phyloP scores from a whole-genome alignment of 495 filamentous ascomycete genomes.

The Saxophila tyrrhenica region DNA sequence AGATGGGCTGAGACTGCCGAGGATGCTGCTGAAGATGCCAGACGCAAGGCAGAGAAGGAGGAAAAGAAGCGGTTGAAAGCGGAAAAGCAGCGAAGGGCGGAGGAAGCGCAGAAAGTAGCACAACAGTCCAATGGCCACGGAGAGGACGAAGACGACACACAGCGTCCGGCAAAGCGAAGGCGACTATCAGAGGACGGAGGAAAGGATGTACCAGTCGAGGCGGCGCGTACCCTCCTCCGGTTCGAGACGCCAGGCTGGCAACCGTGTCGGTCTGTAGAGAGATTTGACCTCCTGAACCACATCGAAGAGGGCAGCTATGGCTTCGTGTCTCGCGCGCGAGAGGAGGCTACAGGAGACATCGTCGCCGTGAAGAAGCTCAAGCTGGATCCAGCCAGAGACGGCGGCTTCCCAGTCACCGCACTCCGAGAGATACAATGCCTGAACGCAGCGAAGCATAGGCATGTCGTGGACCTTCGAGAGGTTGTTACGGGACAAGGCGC shows the following conservation, averaged over 20 bases:
- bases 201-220: conserved; percentile 7
- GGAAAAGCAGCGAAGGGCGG: conserved; percentile 66
- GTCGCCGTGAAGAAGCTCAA: conserved; percentile 94
- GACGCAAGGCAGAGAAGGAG: conserved; percentile 77
- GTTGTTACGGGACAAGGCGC: conserved; percentile 64
- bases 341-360: conserved; percentile 68
- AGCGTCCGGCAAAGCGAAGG: conserved; percentile 45
- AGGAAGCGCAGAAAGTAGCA: conserved; percentile 40
- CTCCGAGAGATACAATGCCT: conserved; percentile 76
- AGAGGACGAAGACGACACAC: conserved; percentile 4
- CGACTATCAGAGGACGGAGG: conserved; percentile 31
- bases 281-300: conserved; percentile 86
- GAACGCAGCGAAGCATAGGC: conserved; percentile 52
- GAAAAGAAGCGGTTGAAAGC: conserved; percentile 75
- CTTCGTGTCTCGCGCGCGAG: conserved; percentile 77
- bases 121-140: conserved; percentile 11
- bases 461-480: conserved; percentile 71
- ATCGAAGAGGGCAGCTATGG: conserved; percentile 97
- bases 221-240: conserved; percentile 46
- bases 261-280: conserved; percentile 69
- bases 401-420: conserved; percentile 82
- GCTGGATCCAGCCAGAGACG: conserved; percentile 66
- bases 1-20: conserved; percentile 80
- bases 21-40: conserved; percentile 55
- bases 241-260: conserved; percentile 61